These are phyloP conservation scores for Boletus sp. DNA, from an alignment of 1,284 basidiomycete genomes.

Conservation along the genomic window DNA sequence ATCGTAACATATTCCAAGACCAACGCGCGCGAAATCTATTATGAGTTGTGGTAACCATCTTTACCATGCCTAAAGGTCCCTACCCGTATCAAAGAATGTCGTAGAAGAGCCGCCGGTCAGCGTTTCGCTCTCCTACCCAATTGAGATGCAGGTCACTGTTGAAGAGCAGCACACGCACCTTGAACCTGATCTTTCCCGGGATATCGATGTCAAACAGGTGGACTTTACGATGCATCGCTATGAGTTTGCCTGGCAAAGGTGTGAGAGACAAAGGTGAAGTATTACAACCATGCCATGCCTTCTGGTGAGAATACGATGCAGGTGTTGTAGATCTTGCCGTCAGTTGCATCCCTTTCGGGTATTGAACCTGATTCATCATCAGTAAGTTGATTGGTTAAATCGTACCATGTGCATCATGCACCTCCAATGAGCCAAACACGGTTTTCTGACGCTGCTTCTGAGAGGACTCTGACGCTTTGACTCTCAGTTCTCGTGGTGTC, in stretches of 20 bases:
- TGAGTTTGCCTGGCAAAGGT: constrained; percentile 61
- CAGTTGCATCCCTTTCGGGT: constrained; percentile 69
- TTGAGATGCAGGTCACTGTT: background rate
- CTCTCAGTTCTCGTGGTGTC: constrained; percentile 59
- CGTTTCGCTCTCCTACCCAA: constrained; percentile 84
- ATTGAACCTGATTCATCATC: constrained; percentile 67
- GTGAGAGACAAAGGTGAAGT: constrained; percentile 3
- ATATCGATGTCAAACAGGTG: constrained; percentile 99
- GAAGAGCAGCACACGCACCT: constrained; percentile 49
- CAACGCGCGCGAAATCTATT: constrained; percentile 83
- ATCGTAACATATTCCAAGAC: constrained; percentile 90
- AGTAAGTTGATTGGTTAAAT: background rate
- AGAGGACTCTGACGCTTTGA: constrained; percentile 81
- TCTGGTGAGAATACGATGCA: constrained; percentile 86
- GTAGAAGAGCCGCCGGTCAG: constrained; percentile 75
- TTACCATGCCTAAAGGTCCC: background rate
- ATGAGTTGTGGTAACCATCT: background rate
- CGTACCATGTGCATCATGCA: constrained; percentile 30
- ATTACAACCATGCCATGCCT: constrained; percentile 46
- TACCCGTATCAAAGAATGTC: constrained; percentile 88
- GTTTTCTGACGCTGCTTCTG: constrained; percentile 77
- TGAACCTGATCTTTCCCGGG: constrained; percentile 94
- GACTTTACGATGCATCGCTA: constrained; percentile 89
- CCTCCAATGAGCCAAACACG: constrained; percentile 91
- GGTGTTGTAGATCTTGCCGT: constrained; percentile 86